A percentile compares a stretch with the other conserved stretches of the same genome.
Conservation (phyloP, 768 basidiomycete species). For the Suillus occidentalis region DNA sequence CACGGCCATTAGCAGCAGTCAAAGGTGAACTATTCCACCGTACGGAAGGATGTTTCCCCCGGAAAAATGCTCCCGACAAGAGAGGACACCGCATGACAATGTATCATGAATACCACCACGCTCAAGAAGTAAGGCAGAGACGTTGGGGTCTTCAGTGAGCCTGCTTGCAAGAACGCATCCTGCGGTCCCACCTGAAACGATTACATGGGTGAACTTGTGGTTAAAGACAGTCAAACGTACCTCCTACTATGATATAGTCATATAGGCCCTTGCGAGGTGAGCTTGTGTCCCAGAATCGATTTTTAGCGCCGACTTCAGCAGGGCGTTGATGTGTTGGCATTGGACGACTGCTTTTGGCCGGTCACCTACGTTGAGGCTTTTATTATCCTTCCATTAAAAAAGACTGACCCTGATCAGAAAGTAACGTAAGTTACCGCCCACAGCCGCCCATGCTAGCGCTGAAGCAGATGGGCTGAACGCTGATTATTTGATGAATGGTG, state of each 20-base stretch:
- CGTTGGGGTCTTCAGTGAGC: constrained; percentile 32
- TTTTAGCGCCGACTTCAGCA: neutral
- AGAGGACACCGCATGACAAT: constrained; percentile 31
- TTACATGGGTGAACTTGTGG: neutral
- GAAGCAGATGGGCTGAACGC: no score
- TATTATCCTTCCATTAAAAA: no score
- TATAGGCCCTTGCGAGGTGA: neutral
- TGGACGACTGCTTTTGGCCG: neutral
- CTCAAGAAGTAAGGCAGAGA: constrained; percentile 37
- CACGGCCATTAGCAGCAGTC: neutral
- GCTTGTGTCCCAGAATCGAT: neutral
- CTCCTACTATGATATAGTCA: constrained; percentile 16
- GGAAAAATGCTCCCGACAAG: constrained; percentile 28
- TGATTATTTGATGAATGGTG: no score
- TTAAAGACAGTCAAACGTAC: neutral
- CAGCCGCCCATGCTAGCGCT: no score
- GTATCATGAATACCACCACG: constrained; percentile 28
- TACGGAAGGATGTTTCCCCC: neutral
- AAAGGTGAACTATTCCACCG: neutral
- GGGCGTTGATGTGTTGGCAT: neutral
- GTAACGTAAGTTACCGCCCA: no score
- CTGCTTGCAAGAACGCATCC: constrained; percentile 40
- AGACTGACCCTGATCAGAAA: no score
- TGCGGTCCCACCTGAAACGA: constrained; percentile 35
- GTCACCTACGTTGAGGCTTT: no score